Base-by-base conservation (phyloP, 371 early-diverging fungal genomes). In the Sporodiniella umbellata region DNA sequence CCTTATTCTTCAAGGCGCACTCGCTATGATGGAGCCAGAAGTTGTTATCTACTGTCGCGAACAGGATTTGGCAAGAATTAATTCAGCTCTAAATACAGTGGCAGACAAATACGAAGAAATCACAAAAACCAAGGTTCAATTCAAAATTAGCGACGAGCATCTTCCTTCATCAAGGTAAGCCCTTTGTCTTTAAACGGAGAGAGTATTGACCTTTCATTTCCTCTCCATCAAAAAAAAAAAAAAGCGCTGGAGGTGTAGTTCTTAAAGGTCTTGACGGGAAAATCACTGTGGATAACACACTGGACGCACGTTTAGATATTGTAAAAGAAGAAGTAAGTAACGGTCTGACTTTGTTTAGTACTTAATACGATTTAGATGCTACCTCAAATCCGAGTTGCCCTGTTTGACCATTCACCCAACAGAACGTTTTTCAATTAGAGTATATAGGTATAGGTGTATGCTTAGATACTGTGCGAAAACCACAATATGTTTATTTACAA, bases 341-440 rank as follows among this genome's bases (percentile, higher is more conserved):
- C 4, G 35, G 5, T 35, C 2, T 5, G 8, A 31, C 31, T 35
- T 35, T 8, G 5, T 4, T 14, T 35, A 15, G 15, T 11, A 14
- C 35, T 35, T 4, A 35, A 5, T 5, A 14, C 5, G 7, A 11
- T n/a, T 15, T 35, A 35, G 80, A 88, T 94, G 89, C 81, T 96
- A 48, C 96, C 96, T 45, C 89, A 92, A 58, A 80, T 96, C 60
- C 91, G 96, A 56, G 75, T 85, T 52, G 64, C 83, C 51, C 80
- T 98, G 48, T 97, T 92, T 70, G 98, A 94, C 5, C 85, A 85
- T 49, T 93, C 95, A 19, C 87, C 89, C 53, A 87, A 80, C 74
- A 88, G 95, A 78, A 87, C 81, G 62, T 95, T 93, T 85, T 93
- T 85, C 73, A 86, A 94, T 80, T 97, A 35, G 84, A 70, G n/a